Evolutionary conservation across 179 eudicot species (phyloP), one percentile per base, ranked within the genome.

Genomic region (Camellia oleifera): DNA sequence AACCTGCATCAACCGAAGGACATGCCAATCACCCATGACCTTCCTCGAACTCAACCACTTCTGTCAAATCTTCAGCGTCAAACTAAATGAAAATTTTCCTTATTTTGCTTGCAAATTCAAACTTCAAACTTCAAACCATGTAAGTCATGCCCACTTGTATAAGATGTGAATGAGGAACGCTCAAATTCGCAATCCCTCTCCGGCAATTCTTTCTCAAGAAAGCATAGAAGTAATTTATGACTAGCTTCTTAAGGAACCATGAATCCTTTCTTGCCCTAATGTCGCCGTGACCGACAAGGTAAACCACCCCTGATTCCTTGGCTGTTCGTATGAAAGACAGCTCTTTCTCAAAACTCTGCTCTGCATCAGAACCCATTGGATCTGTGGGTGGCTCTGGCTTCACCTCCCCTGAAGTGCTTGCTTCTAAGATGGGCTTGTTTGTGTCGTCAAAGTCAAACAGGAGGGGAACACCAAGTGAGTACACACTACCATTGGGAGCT

Each of bases 121-220:
- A 95, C 98, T 45, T 93, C 90, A 95, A 50, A 95, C 98, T 45
- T 93, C 90, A 95, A 50, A 95, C 98, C 98, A 93, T 93, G 82
- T 95, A 95, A 61, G 97, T 93, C 98, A 95, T 95, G 81, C 97
- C 97, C 56, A 95, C 98, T 85, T 95, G 98, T 80, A 95, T 88
- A 84, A 95, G 82, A 83, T 92, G 90, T 15, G 97, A 87, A 84
- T 92, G 95, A 1, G 98, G 98, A 64, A 93, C 98, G 80, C 92
- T 95, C 86, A 93, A 84, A 81, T 92, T 93, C 14, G 97, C 92
- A 80, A 84, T 88, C 73, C 98, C 98, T 80, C 98, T 87, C 81
- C 98, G 88, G 85, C 92, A 85, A 76, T 95, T 95, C 88, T 92
- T 95, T 76, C 98, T 87, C 85, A 95, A 82, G 89, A 95, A 95